Evolutionary conservation across 306 rosid species (phyloP), one percentile per base, ranked within the genome.

Genomic region (Hippophae rhamnoides): DNA sequence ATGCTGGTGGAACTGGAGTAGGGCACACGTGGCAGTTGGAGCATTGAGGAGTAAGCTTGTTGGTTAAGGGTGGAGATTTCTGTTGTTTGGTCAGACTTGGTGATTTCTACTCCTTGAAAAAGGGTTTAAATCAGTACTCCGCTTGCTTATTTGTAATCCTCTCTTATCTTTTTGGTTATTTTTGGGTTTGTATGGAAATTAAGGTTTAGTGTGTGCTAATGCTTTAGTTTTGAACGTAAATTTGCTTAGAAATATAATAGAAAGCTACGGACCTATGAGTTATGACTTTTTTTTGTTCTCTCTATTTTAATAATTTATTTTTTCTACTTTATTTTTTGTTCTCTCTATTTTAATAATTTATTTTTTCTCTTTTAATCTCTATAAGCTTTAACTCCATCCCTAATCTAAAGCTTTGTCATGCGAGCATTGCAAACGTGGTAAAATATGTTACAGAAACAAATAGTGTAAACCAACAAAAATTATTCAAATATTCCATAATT

Each of bases 61-160:
- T 5, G 68, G 43, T 2, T 31, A 2, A 31, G 38, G 38, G 38
- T 1, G 78, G 82, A 1, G 97, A 93, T 8, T 84, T 86, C 76
- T 83, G 90, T 78, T 68, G 23, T 94, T 25, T 93, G 99, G 97
- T 90, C 95, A 9, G 97, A 93, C 13, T 74, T 83, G 38, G 97
- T 89, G 0, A 88, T 93, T 69, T 93, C 99, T 25, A 84, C 97
- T 14, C 93, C 90, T 6, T 93, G 85, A 31, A 83, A 18, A 78
- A 77, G 84, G 82, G 61, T 85, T 93, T 40, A 86, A 93, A 64
- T 93, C 80, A 88, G 40, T 5, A 12, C 1, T 61, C 48, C 52
- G 0, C 47, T 14, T 44, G 8, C 10, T 47, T n/a, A 13, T 18
- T 53, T 40, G 41, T 47, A 6, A 9, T 7, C 13, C 50, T 43